Evolutionary conservation across 345 rosid species (phyloP), one percentile per base, ranked within the genome.

Genomic region (Pistacia integerrima): DNA sequence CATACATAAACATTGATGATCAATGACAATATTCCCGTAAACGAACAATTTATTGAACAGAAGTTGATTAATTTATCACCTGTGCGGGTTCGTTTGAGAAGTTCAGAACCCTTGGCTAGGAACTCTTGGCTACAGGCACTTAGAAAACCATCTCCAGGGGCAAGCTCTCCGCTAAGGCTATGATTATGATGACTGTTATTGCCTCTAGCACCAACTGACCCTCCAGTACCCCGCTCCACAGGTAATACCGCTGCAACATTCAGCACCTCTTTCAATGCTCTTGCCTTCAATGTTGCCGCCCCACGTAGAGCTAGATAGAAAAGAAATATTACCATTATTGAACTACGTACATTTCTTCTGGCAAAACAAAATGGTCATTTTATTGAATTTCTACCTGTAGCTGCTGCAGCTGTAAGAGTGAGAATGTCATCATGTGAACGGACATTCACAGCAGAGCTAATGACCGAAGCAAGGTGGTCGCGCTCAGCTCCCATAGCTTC

Each of bases 341-440:
- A 30, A 9, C 48, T 4, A 70, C 28, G 35, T 28, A 25, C 25
- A 25, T 69, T 33, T 51, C 18, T 38, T 55, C 22, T 18, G 52
- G 25, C 7, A 3, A 22, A 25, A 46, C 5, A 46, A 54, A 54
- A 18, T 54, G 18, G 18, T 4, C 5, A 30, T 30, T 30, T 30
- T 30, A 2, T 30, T 13, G 13, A 36, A 20, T 36, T 22, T 9
- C 18, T 88, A 93, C 98, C 97, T 38, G 99, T 93, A 28, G 99
- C 99, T 64, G 98, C 98, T 4, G 97, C 99, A 33, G 98, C 97
- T 17, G 96, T 95, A n/a, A 95, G 94, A 30, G 98, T 93, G 33
- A 88, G 77, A 73, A 95, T 90, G 68, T 92, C 97, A 73, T 92
- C 98, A 17, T 90, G 93, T 9, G 98, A 93, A 69, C 84, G 91